Base-by-base conservation (phyloP, 352 stramenopile species). In the Phytophthora syringae region DNA sequence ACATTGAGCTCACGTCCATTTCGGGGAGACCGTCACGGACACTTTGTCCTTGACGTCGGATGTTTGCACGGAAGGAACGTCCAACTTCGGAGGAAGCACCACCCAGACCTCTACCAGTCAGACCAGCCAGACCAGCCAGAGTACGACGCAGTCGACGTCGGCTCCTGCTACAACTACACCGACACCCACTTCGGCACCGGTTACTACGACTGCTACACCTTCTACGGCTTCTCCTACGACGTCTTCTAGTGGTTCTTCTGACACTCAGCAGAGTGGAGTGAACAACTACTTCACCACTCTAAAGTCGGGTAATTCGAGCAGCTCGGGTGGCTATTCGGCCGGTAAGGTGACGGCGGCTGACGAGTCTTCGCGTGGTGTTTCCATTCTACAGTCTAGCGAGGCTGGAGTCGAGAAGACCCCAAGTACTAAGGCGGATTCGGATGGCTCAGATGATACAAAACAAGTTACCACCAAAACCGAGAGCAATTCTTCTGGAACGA, bases 1-100 rank as follows among this genome's bases (percentile, higher is more conserved):
- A 68, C 44, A 68, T 92, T 25, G 54, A 79, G 15, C 58, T 88
- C 36, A 92, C 81, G 44, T 87, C 73, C 34, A 50, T 84, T 16
- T 67, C 62, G 10, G 84, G 12, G 72, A 92, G 43, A 74, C 53
- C 25, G 74, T 91, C 53, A 74, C 67, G 0, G 80, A 88, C 27
- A 89, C 69, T 20, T 67, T 91, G 12, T 77, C 74, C 13, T 68
- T 91, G 15, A 54, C 47, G 0, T 57, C 56, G 3, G 77, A 79
- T 34, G 44, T 47, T 18, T 88, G 77, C 53, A 88, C 75, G 10
- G 67, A 61, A 7, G 79, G 80, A 32, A 64, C 58, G 39, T 55
- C 64, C 43, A 71, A 74, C 49, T 74, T 73, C 21, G 43, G 54
- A 42, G 21, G 24, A 34, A 66, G 58, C 37, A 57, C 43, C 1